A percentile compares a stretch with the other conserved stretches of the same genome.
These are phyloP conservation scores for Xerocomellus amylosporus DNA, from an alignment of 768 basidiomycete genomes.

Conservation along the genomic window DNA sequence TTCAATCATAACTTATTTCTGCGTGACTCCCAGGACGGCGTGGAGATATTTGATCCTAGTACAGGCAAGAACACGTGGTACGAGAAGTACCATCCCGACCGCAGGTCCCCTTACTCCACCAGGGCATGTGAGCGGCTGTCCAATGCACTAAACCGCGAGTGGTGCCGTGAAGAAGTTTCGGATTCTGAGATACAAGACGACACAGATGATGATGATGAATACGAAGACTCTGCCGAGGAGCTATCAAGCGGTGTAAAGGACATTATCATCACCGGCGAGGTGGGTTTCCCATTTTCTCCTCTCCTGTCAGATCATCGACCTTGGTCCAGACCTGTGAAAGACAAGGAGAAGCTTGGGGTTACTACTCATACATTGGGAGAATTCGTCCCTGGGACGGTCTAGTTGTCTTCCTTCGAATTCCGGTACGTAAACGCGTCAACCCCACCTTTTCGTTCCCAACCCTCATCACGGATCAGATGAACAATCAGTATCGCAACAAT, in stretches of 20 bases:
- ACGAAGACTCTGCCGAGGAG: slow-evolving; percentile 39
- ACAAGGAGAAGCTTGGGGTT: slow-evolving; percentile 50
- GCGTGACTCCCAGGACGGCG: slow-evolving; percentile 34
- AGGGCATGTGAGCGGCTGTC: slow-evolving; percentile 30
- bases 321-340: slow-evolving; percentile 39
- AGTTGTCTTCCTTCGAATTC: slow-evolving; percentile 43
- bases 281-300: slow-evolving; percentile 22
- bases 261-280: slow-evolving; percentile 52
- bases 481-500: slow-evolving; percentile 27
- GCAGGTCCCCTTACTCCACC: slow-evolving; percentile 37
- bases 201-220: slow-evolving; percentile 36
- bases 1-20: slow-evolving; percentile 12
- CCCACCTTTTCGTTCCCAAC: slow-evolving; percentile 2
- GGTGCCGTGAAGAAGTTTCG: slow-evolving; percentile 25
- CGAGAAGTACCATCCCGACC: slow-evolving; percentile 43
- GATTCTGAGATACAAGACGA: slow-evolving; percentile 15
- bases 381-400: slow-evolving; percentile 52
- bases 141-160: slow-evolving; percentile 14
- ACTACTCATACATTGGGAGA: slow-evolving; percentile 45
- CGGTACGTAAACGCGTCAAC: slow-evolving; percentile 34
- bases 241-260: slow-evolving; percentile 44
- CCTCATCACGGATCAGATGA: slow-evolving; percentile 31
- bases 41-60: slow-evolving; percentile 42
- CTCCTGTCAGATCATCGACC: background rate
- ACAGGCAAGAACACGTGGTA: slow-evolving; percentile 41